Evolutionary conservation across 2,329 filamentous ascomycete species (phyloP), one percentile per base, ranked within the genome.

Genomic region (Botryotinia narcissicola): DNA sequence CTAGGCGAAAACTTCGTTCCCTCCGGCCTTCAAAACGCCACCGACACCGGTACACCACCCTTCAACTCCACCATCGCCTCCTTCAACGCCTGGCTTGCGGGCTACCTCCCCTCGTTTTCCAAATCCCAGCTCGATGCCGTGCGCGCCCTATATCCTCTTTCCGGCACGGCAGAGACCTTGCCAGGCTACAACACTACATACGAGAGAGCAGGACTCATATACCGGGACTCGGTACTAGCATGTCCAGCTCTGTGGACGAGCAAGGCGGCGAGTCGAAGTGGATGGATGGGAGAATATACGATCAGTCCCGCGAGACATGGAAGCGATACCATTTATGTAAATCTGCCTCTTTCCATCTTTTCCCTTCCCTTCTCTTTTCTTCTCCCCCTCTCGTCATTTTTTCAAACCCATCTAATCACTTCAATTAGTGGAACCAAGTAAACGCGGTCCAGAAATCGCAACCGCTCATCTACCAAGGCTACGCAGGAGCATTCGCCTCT

Each of bases 1-100:
- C 18, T 10, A 80, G 89, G 89, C 35, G 86, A 90, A 78, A 89
- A 88, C 75, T 91, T 91, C 76, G 82, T 89, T 35, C 87, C 88
- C 0, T 78, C 84, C 0, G 86, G 85, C 0, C 81, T 90, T 1
- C 78, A 81, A 29, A 82, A 80, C 66, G 74, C 75, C 0, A 75
- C 77, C 0, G 79, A 81, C 10, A 77, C 79, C 0, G 81, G 82
- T 2, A 80, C 79, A 4, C 81, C 80, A 25, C 83, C 84, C 0
- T 89, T 87, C 78, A 89, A 89, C 75, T 83, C 84, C 1, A 87
- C 85, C 1, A 70, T 72, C 1, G 81, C 83, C 0, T 85, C 84
- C 4, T 89, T 90, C 76, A 81, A 86, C 35, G 42, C 64, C 2
- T 91, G 88, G 88, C 78, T 91, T 0, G 73, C 75, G 0, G 87